Evolutionary conservation across 2,329 filamentous ascomycete species (phyloP).

Genomic region (Penicillium sp.): DNA sequence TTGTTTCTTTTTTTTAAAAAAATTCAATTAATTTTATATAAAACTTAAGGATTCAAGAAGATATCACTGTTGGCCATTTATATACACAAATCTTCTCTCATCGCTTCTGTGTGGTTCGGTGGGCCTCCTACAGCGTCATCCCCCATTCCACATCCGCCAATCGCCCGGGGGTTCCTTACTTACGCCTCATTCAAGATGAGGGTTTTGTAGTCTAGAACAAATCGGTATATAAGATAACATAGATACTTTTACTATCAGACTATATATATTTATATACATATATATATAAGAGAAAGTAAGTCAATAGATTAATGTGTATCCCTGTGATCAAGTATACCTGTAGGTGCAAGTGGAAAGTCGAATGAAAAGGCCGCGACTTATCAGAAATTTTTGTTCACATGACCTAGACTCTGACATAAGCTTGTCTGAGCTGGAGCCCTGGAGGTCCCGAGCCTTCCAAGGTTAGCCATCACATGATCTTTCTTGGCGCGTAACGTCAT

Average conservation of each 20-base stretch:
- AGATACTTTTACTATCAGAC: not conserved
- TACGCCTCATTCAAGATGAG: conserved; percentile 17
- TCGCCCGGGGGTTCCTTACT: conserved; percentile 24
- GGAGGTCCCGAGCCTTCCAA: too few relatives aligned
- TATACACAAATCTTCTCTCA: not conserved
- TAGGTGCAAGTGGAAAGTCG: conserved; percentile 8
- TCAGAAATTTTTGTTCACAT: conserved; percentile 24
- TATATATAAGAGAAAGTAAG: not conserved
- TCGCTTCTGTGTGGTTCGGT: conserved; percentile 41
- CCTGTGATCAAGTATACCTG: conserved; percentile 13
- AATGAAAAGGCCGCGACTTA: conserved; percentile 25
- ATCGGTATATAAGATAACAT: too few relatives aligned
- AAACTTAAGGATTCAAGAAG: not conserved
- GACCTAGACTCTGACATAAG: conserved; percentile 14
- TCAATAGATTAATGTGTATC: not conserved
- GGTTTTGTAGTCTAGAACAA: conserved; percentile 3
- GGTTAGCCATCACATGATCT: conserved; percentile 3
- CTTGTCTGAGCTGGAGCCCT: not conserved
- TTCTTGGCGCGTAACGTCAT: conserved; percentile 8
- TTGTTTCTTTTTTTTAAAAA: not conserved
- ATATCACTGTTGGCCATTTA: not conserved
- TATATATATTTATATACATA: too few relatives aligned
- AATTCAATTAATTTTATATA: not conserved
- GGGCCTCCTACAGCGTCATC: conserved; percentile 39
- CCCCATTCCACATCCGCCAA: conserved; percentile 36